Percentiles rank a stretch among this genome's conserved stretches.
Conservation (phyloP, 192 early-diverging fungal genomes). For the Dissophora ornata region DNA sequence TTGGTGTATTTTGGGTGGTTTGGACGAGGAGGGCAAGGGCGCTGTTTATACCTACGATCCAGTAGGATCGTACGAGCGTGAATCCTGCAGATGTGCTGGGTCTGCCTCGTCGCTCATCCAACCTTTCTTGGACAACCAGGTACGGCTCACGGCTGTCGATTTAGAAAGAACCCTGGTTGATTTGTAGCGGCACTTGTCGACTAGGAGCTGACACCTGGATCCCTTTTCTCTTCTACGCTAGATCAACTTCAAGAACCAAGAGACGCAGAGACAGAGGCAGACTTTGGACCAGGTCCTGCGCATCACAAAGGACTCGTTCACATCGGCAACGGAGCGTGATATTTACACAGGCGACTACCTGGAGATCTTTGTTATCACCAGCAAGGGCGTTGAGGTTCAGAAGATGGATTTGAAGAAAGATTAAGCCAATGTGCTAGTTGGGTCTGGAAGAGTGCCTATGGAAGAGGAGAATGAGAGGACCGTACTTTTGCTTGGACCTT, state of each 20-base stretch:
- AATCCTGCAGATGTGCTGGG: slow-evolving; percentile 79
- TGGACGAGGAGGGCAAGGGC: slow-evolving; percentile 91
- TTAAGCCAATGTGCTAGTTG: too few relatives aligned
- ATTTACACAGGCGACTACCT: slow-evolving; percentile 98
- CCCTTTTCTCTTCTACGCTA: slow-evolving; percentile 34
- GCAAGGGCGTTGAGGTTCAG: slow-evolving; percentile 79
- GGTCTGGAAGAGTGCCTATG: too few relatives aligned
- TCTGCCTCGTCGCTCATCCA: slow-evolving; percentile 92
- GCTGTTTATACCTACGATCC: slow-evolving; percentile 94
- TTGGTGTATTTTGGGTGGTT: slow-evolving; percentile 89
- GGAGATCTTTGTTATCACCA: slow-evolving; percentile 90
- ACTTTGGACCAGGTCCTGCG: slow-evolving; percentile 73
- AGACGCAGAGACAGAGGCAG: slow-evolving; percentile 49
- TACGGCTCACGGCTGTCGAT: slow-evolving; percentile 40
- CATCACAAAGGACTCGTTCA: slow-evolving; percentile 96
- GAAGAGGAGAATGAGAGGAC: too few relatives aligned
- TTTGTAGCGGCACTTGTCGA: neutral
- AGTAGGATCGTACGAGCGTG: slow-evolving; percentile 89
- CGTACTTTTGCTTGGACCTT: too few relatives aligned
- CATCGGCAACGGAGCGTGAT: slow-evolving; percentile 96
- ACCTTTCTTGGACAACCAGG: slow-evolving; percentile 97
- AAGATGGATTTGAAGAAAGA: slow-evolving; percentile 90
- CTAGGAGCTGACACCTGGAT: neutral
- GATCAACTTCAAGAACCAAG: slow-evolving; percentile 82
- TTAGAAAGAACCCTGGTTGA: neutral